Base-by-base conservation (phyloP, 139 green algal species). In the Desmodesmus armatus region DNA sequence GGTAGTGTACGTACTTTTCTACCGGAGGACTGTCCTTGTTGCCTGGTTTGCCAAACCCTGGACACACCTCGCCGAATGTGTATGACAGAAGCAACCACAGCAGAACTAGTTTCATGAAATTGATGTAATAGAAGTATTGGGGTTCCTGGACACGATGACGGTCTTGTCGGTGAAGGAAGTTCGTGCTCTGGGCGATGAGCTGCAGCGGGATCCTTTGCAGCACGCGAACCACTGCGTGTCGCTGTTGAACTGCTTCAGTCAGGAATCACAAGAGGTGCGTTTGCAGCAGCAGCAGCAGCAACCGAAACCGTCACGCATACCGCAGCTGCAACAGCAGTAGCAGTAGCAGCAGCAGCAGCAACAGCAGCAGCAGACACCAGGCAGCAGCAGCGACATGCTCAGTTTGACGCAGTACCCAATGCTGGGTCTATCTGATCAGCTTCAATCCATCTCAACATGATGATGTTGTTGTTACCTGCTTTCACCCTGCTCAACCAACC, bases 121-220 rank as follows among this genome's bases (percentile, higher is more conserved):
- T 13, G 13, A 17, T 62, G 51, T 17, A 17, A 17, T 17, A 62
- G 51, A 13, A 62, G 51, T 17, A 62, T 13, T 27, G 51, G 15
- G 51, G 51, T 17, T 13, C 51, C 51, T 27, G 33, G 63, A 21
- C 71, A 9, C 9, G 17, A 79, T 79, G 71, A 79, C 60, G 23
- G 63, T 77, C 11, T 31, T 31, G 40, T 77, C 40, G 21, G 78
- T 63, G 4, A 63, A 63, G 37, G 63, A 84, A 25, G 78, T 31
- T 15, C 23, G 55, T 15, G 47, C 77, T 41, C 69, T 88, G 1
- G 76, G 47, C 6, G 67, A 85, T 23, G 49, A 85, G 78, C 58
- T 88, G 67, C 85, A 81, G 39, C 40, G 43, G 25, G 85, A 88
- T 55, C 41, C 78, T 2, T 33, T 60, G 25, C 51, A 67, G 3